These are phyloP conservation scores for Melanogaster broomeanus DNA, from an alignment of 768 basidiomycete genomes.

Conservation along the genomic window DNA sequence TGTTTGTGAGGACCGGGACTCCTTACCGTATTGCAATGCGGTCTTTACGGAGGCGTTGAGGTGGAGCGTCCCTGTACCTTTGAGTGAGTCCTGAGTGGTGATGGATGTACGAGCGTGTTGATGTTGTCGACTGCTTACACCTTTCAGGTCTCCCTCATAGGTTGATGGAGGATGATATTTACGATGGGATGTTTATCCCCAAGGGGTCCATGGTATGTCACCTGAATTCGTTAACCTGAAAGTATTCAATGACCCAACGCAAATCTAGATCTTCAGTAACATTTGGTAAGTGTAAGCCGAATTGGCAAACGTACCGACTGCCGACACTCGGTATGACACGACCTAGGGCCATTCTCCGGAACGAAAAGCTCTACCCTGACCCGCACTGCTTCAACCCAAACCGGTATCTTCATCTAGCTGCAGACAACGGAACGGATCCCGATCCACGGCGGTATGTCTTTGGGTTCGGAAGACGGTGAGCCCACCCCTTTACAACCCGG, in stretches of 20 bases:
- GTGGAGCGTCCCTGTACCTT: constrained; percentile 59
- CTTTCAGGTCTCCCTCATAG: constrained; percentile 61
- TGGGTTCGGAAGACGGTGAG: constrained; percentile 49
- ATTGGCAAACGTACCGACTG: background rate
- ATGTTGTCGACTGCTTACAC: background rate
- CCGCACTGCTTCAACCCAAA: constrained; percentile 55
- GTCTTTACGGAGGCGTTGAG: constrained; percentile 56
- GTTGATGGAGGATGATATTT: constrained; percentile 65
- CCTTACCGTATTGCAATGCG: constrained; percentile 59
- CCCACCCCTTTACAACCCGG: background rate
- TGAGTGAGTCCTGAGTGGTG: constrained; percentile 42
- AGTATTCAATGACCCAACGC: constrained; percentile 6
- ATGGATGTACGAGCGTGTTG: background rate
- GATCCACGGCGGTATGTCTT: constrained; percentile 50
- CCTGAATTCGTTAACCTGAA: background rate
- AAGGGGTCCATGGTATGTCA: constrained; percentile 57
- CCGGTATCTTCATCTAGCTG: constrained; percentile 41
- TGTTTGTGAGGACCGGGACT: constrained; percentile 52
- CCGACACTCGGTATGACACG: background rate
- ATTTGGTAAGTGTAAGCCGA: constrained; percentile 46
- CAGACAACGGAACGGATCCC: constrained; percentile 29
- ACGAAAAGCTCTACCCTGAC: constrained; percentile 52
- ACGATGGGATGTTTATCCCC: constrained; percentile 58
- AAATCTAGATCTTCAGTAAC: constrained; percentile 52
- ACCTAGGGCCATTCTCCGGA: constrained; percentile 46